phyloP scores from a whole-genome alignment of 2,329 filamentous ascomycete genomes.

The Penicillium frequentans region DNA sequence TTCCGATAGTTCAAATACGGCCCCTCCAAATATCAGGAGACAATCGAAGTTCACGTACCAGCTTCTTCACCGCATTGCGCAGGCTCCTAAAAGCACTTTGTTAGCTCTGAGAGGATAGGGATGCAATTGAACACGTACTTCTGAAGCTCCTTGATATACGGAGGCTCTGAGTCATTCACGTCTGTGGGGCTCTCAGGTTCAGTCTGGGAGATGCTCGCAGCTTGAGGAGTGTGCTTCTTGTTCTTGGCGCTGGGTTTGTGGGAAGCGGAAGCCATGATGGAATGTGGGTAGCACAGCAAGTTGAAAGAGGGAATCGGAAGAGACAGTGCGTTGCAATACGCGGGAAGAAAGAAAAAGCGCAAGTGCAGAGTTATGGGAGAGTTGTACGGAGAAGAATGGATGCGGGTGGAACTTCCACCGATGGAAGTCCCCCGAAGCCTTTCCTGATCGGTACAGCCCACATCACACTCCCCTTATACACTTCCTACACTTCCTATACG shows the following conservation, averaged over 20 bases:
- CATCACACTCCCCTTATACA: not conserved
- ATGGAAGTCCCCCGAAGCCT: slow-evolving; percentile 31
- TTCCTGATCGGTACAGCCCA: slow-evolving; percentile 21
- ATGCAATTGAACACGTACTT: slow-evolving; percentile 62
- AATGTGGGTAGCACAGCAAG: slow-evolving; percentile 22
- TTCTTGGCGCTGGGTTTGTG: slow-evolving; percentile 66
- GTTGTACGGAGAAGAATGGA: slow-evolving; percentile 24
- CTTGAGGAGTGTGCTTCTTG: slow-evolving; percentile 57
- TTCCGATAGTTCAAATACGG: not conserved
- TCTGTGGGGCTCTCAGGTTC: slow-evolving; percentile 41
- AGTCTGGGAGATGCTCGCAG: slow-evolving; percentile 29
- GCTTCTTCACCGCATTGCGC: slow-evolving; percentile 91
- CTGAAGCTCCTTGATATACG: slow-evolving; percentile 83
- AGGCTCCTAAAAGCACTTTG: slow-evolving; percentile 63
- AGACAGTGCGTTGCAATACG: slow-evolving; percentile 11
- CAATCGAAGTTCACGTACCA: slow-evolving; percentile 59
- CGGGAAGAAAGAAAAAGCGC: slow-evolving; percentile 5
- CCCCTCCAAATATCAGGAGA: not conserved
- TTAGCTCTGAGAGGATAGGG: not conserved
- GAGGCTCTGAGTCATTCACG: slow-evolving; percentile 66
- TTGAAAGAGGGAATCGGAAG: slow-evolving; percentile 3
- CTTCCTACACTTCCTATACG: not conserved
- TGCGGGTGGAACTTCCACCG: slow-evolving; percentile 24
- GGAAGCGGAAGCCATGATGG: slow-evolving; percentile 62
- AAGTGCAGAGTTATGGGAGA: slow-evolving; percentile 6